Evolutionary conservation across 2,329 filamentous ascomycete species (phyloP).

Genomic region (Daldinia sp.): DNA sequence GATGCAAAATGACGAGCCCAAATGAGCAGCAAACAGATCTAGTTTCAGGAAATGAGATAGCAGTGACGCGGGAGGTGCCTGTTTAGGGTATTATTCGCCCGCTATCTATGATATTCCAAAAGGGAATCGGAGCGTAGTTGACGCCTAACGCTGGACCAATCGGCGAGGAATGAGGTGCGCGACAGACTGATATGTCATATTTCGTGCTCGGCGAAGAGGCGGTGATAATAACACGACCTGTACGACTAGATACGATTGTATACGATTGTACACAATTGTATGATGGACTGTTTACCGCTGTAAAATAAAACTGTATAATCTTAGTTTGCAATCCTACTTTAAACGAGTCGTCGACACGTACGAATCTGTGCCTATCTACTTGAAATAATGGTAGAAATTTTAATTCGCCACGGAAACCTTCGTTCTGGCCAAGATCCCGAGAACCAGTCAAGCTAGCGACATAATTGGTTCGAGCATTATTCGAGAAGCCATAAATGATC

Average conservation of each 20-base stretch:
- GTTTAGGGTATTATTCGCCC: background rate
- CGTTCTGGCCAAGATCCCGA: background rate
- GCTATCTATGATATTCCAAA: background rate
- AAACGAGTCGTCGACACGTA: background rate
- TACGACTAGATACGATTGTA: background rate
- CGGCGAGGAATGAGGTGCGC: background rate
- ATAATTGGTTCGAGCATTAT: background rate
- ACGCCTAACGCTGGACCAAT: background rate
- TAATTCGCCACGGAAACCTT: background rate
- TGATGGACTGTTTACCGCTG: no score
- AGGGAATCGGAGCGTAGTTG: background rate
- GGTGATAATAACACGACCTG: background rate
- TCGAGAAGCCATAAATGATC: background rate
- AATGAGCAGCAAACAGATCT: background rate
- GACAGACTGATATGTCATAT: background rate
- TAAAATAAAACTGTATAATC: no score
- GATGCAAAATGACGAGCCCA: background rate
- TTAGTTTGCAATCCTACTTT: no score
- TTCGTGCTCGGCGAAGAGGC: background rate
- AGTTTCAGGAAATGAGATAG: no score
- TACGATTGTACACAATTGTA: background rate
- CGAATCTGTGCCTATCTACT: no score
- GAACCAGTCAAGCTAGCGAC: no score
- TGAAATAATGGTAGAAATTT: no score
- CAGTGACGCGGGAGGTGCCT: background rate